Base-by-base conservation (phyloP, 208 protist species). In the Naegleria lovaniensis region DNA sequence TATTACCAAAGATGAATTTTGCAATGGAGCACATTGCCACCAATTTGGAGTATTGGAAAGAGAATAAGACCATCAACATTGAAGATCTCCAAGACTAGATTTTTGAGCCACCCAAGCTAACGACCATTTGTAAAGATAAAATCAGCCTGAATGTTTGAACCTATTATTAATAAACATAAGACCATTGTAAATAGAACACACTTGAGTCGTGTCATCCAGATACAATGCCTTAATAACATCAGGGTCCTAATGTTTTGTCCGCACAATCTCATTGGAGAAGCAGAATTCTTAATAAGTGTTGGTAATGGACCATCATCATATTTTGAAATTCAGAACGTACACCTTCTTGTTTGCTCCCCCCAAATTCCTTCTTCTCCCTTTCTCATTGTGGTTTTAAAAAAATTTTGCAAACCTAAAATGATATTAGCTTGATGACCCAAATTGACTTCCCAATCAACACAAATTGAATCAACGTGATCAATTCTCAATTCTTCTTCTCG, bases 1-100 rank as follows among this genome's bases (percentile, higher is more conserved):
- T 97, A 29, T 88, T 98, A 86, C 96, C 96, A 3, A 93, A 95
- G 43, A 95, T 97, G 94, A 95, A 94, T 33, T 95, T 97, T 90
- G 92, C 94, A 6, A 93, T 97, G 13, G 94, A 96, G 2, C 91
- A 94, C 90, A 95, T 95, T 9, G 95, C 96, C 90, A 92, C 91
- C 33, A 97, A 97, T 91, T 96, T 95, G 91, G 88, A 91, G 39
- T 97, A 97, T 92, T 97, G 96, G 95, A 93, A 95, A 9, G 90
- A 93, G 38, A 94, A 94, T 19, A 91, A 92, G 0, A 94, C 94
- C 43, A 79, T 83, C 19, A 39, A 83, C 75, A 15, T 83, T 16
- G 13, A 36, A 15, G 75, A 83, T 40, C 19, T 87, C 25, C 40
- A 40, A 40, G 40, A 40, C 43, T 29, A 87, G 38, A 29, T 87